Evolutionary conservation across 176 grass and related monocot species (phyloP), one percentile per base, ranked within the genome.

Genomic region (Secale cereale): DNA sequence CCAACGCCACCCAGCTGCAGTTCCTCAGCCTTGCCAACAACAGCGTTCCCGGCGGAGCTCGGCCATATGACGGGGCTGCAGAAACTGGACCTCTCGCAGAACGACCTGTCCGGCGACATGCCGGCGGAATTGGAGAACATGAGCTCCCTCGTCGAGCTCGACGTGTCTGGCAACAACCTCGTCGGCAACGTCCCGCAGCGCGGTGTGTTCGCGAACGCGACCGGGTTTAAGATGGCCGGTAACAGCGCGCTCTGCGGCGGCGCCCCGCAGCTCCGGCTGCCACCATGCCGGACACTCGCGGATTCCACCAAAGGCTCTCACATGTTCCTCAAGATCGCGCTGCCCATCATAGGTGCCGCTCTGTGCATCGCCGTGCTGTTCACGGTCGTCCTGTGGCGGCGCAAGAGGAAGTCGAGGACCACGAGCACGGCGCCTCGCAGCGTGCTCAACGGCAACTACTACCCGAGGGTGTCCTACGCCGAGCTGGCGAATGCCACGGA

Each of bases 1-100:
- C 81, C 22, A 85, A 85, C 13, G 83, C 85, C 59, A 68, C 78
- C 1, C 9, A 19, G 0, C 5, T 93, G 65, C 0, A 20, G 10
- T 0, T 8, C 0, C 73, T 93, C 3, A 81, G 64, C 87, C 78
- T 90, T 22, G 74, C 78, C 3, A 81, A 70, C 22, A 90, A 90
- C 52, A 93, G 76, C 33, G 83, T 93, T 93, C 59, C 91, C 88
- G 17, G 60, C 23, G 7, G 85, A 90, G 67, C 77, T 93, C 31
- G 41, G 61, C 14, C 6, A 52, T 16, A 88, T 88, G 50, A 0
- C n/a, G 0, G 87, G 91, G 1, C 74, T 90, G 29, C 52, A 74
- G 59, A 19, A 19, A 65, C 13, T 93, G 28, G 86, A 87, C 76
- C 78, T 93, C 16, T 85, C 88, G 0, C 4, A 12, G 37, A 93